These are phyloP conservation scores for Microcyclospora pomicola DNA, from an alignment of 2,329 filamentous ascomycete species.

Conservation along the genomic window DNA sequence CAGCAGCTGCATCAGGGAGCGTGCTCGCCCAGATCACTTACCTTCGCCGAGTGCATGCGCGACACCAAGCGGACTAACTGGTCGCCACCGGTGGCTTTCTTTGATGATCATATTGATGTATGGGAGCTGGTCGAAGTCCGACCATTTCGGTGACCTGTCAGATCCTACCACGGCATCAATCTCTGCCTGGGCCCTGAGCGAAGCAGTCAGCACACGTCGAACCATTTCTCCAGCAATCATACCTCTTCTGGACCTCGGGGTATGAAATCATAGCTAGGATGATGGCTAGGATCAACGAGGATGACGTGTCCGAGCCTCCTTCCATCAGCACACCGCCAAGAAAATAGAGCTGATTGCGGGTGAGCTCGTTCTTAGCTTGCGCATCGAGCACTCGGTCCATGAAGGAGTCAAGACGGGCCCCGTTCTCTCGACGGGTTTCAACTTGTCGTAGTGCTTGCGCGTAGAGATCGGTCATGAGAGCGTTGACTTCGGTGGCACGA, in stretches of 20 bases:
- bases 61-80: conserved; percentile 16
- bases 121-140: conserved; percentile 19
- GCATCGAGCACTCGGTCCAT: too few relatives aligned
- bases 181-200: conserved; percentile 17
- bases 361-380: too few relatives aligned
- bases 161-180: conserved; percentile 19
- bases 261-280: conserved; percentile 20
- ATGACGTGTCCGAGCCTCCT: conserved; percentile 13
- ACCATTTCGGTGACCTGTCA: conserved; percentile 15
- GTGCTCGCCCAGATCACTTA: too few relatives aligned
- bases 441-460: too few relatives aligned
- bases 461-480: conserved; percentile 31
- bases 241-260: conserved; percentile 14
- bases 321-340: conserved; percentile 20
- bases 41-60: conserved; percentile 26
- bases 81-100: conserved; percentile 23
- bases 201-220: too few relatives aligned
- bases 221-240: too few relatives aligned
- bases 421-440: too few relatives aligned
- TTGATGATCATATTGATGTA: conserved; percentile 22
- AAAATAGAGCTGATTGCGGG: conserved; percentile 24
- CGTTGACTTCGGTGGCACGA: conserved; percentile 24
- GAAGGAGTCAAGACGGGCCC: too few relatives aligned
- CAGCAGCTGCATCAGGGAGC: too few relatives aligned
- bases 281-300: conserved; percentile 12